phyloP scores from a whole-genome alignment of 2,329 filamentous ascomycete species.

The Waltergamsia citrina region DNA sequence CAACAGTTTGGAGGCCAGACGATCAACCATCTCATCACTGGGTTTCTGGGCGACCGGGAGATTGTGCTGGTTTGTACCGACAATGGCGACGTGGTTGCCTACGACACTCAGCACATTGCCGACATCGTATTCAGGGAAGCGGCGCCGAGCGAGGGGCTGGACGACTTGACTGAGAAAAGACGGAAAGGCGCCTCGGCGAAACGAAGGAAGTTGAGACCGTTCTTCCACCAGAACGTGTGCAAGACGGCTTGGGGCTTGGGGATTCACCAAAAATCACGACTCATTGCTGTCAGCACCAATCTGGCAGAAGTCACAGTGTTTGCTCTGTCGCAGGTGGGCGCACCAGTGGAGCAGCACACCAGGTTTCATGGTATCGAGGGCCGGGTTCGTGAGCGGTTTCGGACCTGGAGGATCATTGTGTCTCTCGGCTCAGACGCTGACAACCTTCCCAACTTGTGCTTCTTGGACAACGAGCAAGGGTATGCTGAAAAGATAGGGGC shows the following conservation, averaged over 20 bases:
- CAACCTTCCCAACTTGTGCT: constrained; percentile 46
- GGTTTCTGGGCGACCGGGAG: constrained; percentile 60
- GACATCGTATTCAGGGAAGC: constrained; percentile 25
- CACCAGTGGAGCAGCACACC: too few relatives aligned
- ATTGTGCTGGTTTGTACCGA: constrained; percentile 60
- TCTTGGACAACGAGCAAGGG: constrained; percentile 34
- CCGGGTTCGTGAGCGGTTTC: constrained; percentile 28
- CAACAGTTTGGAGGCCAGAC: constrained; percentile 38
- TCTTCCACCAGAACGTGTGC: constrained; percentile 70
- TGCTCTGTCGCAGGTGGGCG: constrained; percentile 37
- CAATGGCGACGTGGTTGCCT: constrained; percentile 66
- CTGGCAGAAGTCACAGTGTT: constrained; percentile 44
- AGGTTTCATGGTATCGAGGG: constrained; percentile 14
- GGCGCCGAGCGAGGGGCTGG: neutral
- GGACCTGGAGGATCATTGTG: constrained; percentile 41
- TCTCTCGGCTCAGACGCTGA: constrained; percentile 24
- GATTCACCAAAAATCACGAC: constrained; percentile 68
- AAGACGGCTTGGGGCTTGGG: constrained; percentile 82
- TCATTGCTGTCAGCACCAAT: constrained; percentile 84
- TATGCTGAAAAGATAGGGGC: constrained; percentile 39
- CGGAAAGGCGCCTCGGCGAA: neutral
- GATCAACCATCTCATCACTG: constrained; percentile 61
- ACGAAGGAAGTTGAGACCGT: constrained; percentile 22
- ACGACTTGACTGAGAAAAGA: neutral
- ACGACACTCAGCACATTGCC: constrained; percentile 48